These are phyloP conservation scores for Marasmius fiardii DNA, from an alignment of 1,284 basidiomycete genomes.

Conservation along the genomic window DNA sequence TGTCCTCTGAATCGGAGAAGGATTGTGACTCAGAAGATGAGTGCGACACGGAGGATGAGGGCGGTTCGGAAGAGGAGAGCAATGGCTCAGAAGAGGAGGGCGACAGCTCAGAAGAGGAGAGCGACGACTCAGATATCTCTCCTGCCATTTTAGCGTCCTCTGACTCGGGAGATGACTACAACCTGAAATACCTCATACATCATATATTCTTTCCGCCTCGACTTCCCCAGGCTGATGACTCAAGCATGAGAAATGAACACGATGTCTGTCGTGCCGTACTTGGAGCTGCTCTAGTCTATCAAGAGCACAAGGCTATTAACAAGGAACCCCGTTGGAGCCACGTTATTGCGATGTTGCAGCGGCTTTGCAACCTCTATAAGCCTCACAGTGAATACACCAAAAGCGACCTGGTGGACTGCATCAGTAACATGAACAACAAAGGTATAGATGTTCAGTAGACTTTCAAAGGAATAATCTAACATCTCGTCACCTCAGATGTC, in stretches of 20 bases:
- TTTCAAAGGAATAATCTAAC: not conserved
- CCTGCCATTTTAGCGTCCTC: too few relatives aligned
- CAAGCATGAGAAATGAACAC: not conserved
- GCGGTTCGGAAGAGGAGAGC: too few relatives aligned
- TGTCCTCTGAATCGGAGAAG: too few relatives aligned
- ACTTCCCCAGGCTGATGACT: constrained; percentile 34
- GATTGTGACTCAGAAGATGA: too few relatives aligned
- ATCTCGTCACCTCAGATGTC: constrained; percentile 20
- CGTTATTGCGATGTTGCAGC: not conserved
- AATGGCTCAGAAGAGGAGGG: too few relatives aligned
- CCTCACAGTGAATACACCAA: not conserved
- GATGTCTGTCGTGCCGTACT: not conserved
- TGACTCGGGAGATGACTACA: not conserved
- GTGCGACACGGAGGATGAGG: too few relatives aligned
- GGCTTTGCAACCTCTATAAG: not conserved
- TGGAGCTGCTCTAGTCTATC: not conserved
- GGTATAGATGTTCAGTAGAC: not conserved
- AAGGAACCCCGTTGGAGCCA: not conserved
- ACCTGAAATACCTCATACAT: constrained; percentile 29
- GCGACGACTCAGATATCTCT: too few relatives aligned
- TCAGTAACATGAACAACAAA: not conserved
- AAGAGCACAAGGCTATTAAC: not conserved
- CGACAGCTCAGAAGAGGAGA: too few relatives aligned
- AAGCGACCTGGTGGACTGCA: not conserved
- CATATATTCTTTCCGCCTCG: constrained; percentile 39